phyloP scores from a whole-genome alignment of 2,329 filamentous ascomycete species.

The Lasiodiplodia citricola region DNA sequence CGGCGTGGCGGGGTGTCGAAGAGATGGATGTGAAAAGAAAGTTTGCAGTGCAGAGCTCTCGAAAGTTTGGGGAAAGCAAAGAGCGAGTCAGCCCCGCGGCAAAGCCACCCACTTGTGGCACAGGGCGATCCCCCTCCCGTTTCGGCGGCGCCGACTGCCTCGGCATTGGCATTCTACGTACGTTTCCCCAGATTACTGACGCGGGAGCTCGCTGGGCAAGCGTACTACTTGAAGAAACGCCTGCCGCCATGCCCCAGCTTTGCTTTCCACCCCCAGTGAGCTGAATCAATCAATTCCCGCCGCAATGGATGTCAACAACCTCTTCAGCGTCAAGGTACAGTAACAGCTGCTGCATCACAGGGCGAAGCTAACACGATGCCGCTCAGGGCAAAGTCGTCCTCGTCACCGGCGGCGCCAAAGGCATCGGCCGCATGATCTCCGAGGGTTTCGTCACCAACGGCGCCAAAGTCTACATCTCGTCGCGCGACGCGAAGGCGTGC shows the following conservation, averaged over 20 bases:
- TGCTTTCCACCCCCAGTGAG: not conserved
- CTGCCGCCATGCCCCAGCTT: not conserved
- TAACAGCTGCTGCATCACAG: not conserved
- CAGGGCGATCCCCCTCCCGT: not conserved
- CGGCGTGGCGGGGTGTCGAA: constrained; percentile 28
- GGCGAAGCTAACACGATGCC: not conserved
- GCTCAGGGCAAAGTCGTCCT: constrained; percentile 51
- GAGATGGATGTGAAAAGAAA: not conserved
- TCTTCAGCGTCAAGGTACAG: constrained; percentile 46
- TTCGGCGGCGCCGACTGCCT: constrained; percentile 19
- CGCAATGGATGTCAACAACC: constrained; percentile 42
- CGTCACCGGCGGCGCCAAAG: constrained; percentile 57
- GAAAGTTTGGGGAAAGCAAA: not conserved
- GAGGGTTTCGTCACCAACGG: constrained; percentile 69
- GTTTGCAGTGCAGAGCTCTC: not conserved
- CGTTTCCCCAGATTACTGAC: constrained; percentile 23
- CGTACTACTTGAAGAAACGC: not conserved
- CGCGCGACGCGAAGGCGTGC: constrained; percentile 66
- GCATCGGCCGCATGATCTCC: constrained; percentile 71
- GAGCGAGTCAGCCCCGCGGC: not conserved
- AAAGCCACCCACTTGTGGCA: not conserved
- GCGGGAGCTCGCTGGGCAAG: not conserved
- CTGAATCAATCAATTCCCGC: not conserved
- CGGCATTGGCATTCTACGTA: constrained; percentile 9
- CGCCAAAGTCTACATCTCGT: constrained; percentile 72